Evolutionary conservation across 73 alveolate genomes (phyloP).

Genomic region (Uronychia binucleata): DNA sequence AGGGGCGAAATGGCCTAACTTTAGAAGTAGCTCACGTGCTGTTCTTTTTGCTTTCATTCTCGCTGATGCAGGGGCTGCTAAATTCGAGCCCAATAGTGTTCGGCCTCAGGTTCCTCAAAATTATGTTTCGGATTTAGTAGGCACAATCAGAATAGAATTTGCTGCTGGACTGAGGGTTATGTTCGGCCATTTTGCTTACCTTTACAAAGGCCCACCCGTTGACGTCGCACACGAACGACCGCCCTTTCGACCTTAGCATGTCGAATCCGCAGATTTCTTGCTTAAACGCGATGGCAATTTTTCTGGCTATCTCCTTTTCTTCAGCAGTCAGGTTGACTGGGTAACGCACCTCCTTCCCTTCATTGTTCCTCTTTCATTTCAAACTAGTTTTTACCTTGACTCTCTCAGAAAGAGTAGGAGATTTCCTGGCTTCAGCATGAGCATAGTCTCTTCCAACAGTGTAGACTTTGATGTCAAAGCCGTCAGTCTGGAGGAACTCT

Average conservation of each 20-base stretch:
- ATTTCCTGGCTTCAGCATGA: constrained; percentile 99
- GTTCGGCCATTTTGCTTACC: no score
- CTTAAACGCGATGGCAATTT: constrained; percentile 87
- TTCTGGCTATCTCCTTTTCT: constrained; percentile 93
- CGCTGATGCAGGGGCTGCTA: neutral
- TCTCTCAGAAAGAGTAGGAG: constrained; percentile 94
- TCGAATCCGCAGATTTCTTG: constrained; percentile 98
- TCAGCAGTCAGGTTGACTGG: constrained; percentile 94
- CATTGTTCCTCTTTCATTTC: constrained; percentile 87
- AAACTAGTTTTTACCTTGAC: no score
- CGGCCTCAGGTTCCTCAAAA: constrained; percentile 5
- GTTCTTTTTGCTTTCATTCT: neutral
- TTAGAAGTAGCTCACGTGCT: neutral
- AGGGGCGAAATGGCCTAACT: constrained; percentile 49
- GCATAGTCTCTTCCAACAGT: constrained; percentile 96
- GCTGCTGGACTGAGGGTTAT: no score
- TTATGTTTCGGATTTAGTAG: constrained; percentile 36
- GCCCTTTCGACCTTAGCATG: constrained; percentile 89
- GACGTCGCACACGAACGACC: constrained; percentile 97
- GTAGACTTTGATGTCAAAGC: constrained; percentile 97
- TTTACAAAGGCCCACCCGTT: constrained; percentile 96
- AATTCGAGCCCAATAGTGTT: constrained; percentile 4
- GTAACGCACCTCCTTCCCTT: constrained; percentile 98
- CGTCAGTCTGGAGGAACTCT: constrained; percentile 91
- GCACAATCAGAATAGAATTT: constrained; percentile 60